phyloP scores from a whole-genome alignment of 108 stramenopile genomes.

The Nitzschia inconspicua region DNA sequence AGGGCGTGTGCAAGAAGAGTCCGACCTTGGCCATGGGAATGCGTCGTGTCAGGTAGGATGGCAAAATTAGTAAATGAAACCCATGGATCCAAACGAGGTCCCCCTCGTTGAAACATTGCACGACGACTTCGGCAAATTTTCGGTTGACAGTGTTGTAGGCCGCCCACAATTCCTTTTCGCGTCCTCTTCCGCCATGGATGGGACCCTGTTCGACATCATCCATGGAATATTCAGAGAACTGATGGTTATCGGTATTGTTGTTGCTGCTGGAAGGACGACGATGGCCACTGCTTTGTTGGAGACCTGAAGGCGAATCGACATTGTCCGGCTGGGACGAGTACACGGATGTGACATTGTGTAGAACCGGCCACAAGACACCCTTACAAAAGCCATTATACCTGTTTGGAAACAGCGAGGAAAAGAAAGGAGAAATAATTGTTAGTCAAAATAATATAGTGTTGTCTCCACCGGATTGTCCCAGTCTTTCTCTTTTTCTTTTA shows the following conservation, averaged over 20 bases:
- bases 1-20: slow-evolving; percentile 98
- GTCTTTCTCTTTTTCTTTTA: not conserved
- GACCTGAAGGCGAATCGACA: too few species aligned
- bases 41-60: slow-evolving; percentile 86
- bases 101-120: slow-evolving; percentile 80
- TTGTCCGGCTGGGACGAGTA: slow-evolving; percentile 50
- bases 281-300: not conserved
- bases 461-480: too few species aligned
- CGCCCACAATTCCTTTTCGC: slow-evolving; percentile 84
- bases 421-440: not conserved
- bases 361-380: slow-evolving; percentile 92
- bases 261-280: too few species aligned
- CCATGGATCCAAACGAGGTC: slow-evolving; percentile 99
- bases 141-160: slow-evolving; percentile 91
- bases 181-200: slow-evolving; percentile 80
- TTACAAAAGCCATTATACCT: slow-evolving; percentile 98
- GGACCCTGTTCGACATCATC: slow-evolving; percentile 82
- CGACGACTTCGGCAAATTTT: slow-evolving; percentile 85
- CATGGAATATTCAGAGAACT: slow-evolving; percentile 72
- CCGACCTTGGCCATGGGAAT: slow-evolving; percentile 87
- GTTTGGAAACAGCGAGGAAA: not conserved
- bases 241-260: slow-evolving; percentile 27
- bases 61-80: slow-evolving; percentile 97
- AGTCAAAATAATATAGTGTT: too few species aligned
- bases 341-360: slow-evolving; percentile 93